These are phyloP conservation scores for Aspergillus felis DNA, from an alignment of 2,329 filamentous ascomycete genomes.

Conservation along the genomic window DNA sequence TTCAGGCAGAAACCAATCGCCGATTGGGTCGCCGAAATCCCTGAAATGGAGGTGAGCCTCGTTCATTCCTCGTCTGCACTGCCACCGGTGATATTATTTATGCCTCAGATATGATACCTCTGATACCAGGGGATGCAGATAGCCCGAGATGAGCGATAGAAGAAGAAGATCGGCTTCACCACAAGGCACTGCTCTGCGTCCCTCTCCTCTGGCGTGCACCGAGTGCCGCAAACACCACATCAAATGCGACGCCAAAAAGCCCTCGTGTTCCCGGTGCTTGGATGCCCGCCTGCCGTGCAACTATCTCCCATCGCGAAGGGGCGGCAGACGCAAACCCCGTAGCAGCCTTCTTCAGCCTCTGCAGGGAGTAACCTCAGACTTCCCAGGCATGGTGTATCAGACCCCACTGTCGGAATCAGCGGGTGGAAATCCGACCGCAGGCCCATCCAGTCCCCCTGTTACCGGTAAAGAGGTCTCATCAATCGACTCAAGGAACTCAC, in stretches of 20 bases:
- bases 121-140: neutral
- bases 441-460: constrained; percentile 11
- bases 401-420: neutral
- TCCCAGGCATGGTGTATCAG: neutral
- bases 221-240: constrained; percentile 58
- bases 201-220: constrained; percentile 41
- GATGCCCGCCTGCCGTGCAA: constrained; percentile 57
- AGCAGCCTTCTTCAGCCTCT: constrained; percentile 9
- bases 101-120: neutral
- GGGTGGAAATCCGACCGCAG: constrained; percentile 2
- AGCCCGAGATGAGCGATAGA: neutral
- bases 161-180: constrained; percentile 17
- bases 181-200: constrained; percentile 7
- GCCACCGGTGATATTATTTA: neutral
- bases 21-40: neutral
- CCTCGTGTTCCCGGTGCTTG: constrained; percentile 62
- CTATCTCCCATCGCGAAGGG: constrained; percentile 68
- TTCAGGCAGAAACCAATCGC: neutral
- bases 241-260: constrained; percentile 66
- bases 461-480: constrained; percentile 16
- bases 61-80: neutral
- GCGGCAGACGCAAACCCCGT: constrained; percentile 43
- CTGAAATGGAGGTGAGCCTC: neutral
- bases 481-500: constrained; percentile 10
- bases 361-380: constrained; percentile 2